Evolutionary conservation across 1,139 yeast species (phyloP).

Genomic region (Blastobotrys apis): DNA sequence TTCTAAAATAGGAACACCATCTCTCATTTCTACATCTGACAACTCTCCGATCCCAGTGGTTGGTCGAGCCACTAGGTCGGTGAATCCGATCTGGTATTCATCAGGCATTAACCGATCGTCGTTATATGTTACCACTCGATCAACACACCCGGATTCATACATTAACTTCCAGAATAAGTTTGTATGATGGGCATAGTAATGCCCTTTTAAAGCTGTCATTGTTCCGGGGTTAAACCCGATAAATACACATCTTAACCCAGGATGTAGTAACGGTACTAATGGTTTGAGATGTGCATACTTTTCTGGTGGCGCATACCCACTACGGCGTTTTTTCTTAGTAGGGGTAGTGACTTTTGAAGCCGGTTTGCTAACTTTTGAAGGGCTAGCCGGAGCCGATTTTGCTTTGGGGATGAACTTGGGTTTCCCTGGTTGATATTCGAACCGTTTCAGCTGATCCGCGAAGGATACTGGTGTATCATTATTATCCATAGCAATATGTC

Average conservation of each 20-base stretch:
- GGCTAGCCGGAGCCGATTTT: not conserved
- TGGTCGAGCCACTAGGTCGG: constrained; percentile 65
- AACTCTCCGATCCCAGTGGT: constrained; percentile 59
- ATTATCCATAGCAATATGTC: no score
- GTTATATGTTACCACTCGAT: constrained; percentile 31
- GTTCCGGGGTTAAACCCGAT: constrained; percentile 76
- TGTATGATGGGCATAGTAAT: constrained; percentile 69
- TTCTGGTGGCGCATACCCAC: constrained; percentile 23
- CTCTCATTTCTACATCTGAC: constrained; percentile 47
- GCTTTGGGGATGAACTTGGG: no score
- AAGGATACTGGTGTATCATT: no score
- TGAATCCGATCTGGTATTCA: constrained; percentile 57
- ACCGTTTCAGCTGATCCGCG: not conserved
- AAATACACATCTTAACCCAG: constrained; percentile 45
- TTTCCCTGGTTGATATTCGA: constrained; percentile 3
- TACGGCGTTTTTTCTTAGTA: constrained; percentile 2
- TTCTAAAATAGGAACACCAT: constrained; percentile 52
- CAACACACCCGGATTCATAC: constrained; percentile 48
- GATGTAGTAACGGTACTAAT: constrained; percentile 38
- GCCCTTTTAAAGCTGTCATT: constrained; percentile 58
- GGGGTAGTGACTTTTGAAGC: not conserved
- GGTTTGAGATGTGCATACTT: constrained; percentile 30
- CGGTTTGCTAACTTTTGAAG: constrained; percentile 1
- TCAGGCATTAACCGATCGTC: constrained; percentile 46
- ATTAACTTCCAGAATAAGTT: constrained; percentile 68